Percentiles rank a stretch among this genome's conserved stretches.
Conservation (phyloP, 2,329 filamentous ascomycete genomes). For the Calcarisporium arbuscula region DNA sequence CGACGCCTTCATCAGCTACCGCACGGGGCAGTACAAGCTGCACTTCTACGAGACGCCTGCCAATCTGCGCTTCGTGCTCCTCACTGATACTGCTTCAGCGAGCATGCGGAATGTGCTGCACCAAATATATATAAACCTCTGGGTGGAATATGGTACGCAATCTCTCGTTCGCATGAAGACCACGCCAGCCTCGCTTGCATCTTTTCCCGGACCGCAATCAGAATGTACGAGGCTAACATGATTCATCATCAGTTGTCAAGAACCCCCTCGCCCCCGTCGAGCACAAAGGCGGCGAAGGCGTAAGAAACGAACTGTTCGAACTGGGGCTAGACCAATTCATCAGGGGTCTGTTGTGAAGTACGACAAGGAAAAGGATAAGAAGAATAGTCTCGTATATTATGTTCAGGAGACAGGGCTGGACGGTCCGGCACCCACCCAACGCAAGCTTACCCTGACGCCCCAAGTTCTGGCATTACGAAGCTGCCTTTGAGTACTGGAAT, state of each 20-base stretch:
- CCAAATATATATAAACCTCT: conserved; percentile 97
- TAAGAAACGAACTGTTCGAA: conserved; percentile 66
- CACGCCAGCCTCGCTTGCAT: neutral
- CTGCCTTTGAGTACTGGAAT: too few species aligned
- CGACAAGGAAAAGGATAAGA: too few species aligned
- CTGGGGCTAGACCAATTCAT: conserved; percentile 73
- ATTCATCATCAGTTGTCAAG: conserved; percentile 51
- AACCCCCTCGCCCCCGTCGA: conserved; percentile 64
- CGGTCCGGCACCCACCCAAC: too few species aligned
- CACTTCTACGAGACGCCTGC: conserved; percentile 99
- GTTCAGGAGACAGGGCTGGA: too few species aligned
- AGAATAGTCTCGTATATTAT: conserved; percentile 8
- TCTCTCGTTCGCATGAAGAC: too few species aligned
- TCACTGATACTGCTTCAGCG: conserved; percentile 81
- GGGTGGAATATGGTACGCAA: conserved; percentile 86
- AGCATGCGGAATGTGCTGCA: conserved; percentile 93
- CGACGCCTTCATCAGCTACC: conserved; percentile 90
- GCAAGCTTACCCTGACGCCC: too few species aligned
- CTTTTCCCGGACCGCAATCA: neutral
- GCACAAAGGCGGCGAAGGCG: conserved; percentile 62
- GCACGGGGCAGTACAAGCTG: conserved; percentile 92
- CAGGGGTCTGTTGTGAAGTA: conserved; percentile 53
- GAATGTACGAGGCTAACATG: neutral
- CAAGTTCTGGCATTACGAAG: too few species aligned
- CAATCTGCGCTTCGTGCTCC: conserved; percentile 91